Base-by-base conservation (phyloP, 768 basidiomycete species). In the Rhodotorula sphaerocarpa region DNA sequence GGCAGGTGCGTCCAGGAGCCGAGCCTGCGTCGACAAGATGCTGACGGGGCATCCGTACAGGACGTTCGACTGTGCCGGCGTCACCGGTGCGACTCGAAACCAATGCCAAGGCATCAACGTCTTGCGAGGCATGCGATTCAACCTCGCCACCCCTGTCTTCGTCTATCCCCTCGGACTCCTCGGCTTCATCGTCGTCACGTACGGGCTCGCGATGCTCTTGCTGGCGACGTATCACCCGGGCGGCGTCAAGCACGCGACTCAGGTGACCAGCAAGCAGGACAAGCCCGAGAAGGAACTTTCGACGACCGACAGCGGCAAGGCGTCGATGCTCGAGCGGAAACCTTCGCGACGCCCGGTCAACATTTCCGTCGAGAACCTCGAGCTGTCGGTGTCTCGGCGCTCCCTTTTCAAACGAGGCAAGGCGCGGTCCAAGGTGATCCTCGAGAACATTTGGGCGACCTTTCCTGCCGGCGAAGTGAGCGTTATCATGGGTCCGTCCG, bases 31-130 rank as follows among this genome's bases (percentile, higher is more conserved):
- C n/a, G n/a, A n/a, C n/a, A n/a, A n/a, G n/a, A n/a, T n/a, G n/a
- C n/a, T n/a, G n/a, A n/a, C n/a, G n/a, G n/a, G 10, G 36, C 36
- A 16, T 44, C 16, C 69, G 71, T 53, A 57, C 58, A 28, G 36
- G 20, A 39, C 45, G 0, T 73, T 73, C 55, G 61, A 70, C 50
- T 75, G 73, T 61, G 70, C 69, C 5, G 65, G 67, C 3, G 57
- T 72, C n/a, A 73, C 71, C 2, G 66, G 67, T 1, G 62, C 73
- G 16, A 67, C 70, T 28, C 65, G 65, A 5, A 56, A 47, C 23
- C 65, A 75, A 66, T 78, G 76, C 59, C 64, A 70, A 14, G 79
- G 79, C 5, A 72, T 76, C 54, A 75, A 76, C 55, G 77, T 79
- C 15, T 63, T 80, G 10, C 62, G 66, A 20, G 74, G 76, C 5